Conservation (phyloP, 352 stramenopile species). For the Phytophthora macrochlamydospora region DNA sequence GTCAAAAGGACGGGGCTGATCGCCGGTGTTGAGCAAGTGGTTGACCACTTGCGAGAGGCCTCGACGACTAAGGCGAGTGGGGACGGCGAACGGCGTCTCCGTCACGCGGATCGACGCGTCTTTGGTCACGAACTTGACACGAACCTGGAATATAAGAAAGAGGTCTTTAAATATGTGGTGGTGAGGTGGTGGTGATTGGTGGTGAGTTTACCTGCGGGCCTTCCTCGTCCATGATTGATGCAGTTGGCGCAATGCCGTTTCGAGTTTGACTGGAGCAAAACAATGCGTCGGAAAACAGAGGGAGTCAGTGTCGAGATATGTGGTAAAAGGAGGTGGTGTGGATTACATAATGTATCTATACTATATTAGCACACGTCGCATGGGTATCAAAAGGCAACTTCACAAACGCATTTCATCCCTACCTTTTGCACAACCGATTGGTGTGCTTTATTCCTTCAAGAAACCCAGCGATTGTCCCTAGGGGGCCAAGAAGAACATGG, state of each 20-base stretch:
- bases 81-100: slow-evolving; percentile 89
- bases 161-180: neutral
- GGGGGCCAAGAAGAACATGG: no score
- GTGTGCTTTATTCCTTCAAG: no score
- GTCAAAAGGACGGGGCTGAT: slow-evolving; percentile 78
- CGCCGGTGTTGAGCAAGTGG: slow-evolving; percentile 69
- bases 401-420: no score
- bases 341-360: no score
- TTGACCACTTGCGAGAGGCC: slow-evolving; percentile 91
- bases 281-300: neutral
- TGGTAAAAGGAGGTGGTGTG: no score
- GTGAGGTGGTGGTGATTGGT: no score
- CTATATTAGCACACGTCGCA: no score
- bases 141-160: slow-evolving; percentile 50
- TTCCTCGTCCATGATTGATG: slow-evolving; percentile 41
- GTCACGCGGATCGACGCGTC: slow-evolving; percentile 87
- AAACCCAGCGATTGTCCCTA: no score
- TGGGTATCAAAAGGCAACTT: no score
- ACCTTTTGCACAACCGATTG: no score
- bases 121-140: slow-evolving; percentile 92
- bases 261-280: slow-evolving; percentile 28
- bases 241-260: slow-evolving; percentile 15
- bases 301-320: no score
- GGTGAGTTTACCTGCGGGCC: slow-evolving; percentile 30
- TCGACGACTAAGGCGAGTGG: slow-evolving; percentile 74